Base-by-base conservation (phyloP, 768 basidiomycete species). In the Leccinum aurantiacum region DNA sequence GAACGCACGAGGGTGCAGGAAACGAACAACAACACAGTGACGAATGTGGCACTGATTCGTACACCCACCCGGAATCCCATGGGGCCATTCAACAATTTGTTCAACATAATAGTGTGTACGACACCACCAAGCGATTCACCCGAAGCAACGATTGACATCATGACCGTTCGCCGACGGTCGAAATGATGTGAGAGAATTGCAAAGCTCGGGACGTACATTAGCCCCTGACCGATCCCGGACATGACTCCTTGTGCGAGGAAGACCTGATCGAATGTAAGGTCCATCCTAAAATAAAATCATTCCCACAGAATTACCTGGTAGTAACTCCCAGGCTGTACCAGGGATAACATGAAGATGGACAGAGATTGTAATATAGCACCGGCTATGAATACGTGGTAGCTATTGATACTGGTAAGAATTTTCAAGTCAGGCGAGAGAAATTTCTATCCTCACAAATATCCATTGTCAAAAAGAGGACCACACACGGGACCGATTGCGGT, bases 91-190 rank as follows among this genome's bases (percentile, higher is more conserved):
- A 54, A 60, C 35, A 56, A 60, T 24, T 77, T 70, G 67, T 89
- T 88, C 29, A 90, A 72, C 77, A 88, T 80, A 62, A 87, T 84
- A 1, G 86, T 84, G 57, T 86, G 80, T 14, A 82, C 63, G 22
- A 84, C 72, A 6, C 82, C 84, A 8, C 88, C 87, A 3, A 85
- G 67, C 3, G 82, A 78, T 35, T 80, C 76, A 24, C 80, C 81
- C 29, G 82, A 80, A 29, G 79, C 38, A 6, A 75, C 75, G 47
- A 84, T 65, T 9, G 82, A 80, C 64, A 81, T 79, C 6, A 80
- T 79, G 4, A 79, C 61, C 4, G 79, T 68, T 25, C 80, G 72
- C 14, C 74, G 70, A 51, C 68, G 69, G 31, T 67, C 66, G 69
- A 84, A 85, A 62, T 79, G 76, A 35, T 81, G 82, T 5, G 78